Evolutionary conservation across 805 yeast species (phyloP), one percentile per base, ranked within the genome.

Genomic region (Kazachstania viticola): DNA sequence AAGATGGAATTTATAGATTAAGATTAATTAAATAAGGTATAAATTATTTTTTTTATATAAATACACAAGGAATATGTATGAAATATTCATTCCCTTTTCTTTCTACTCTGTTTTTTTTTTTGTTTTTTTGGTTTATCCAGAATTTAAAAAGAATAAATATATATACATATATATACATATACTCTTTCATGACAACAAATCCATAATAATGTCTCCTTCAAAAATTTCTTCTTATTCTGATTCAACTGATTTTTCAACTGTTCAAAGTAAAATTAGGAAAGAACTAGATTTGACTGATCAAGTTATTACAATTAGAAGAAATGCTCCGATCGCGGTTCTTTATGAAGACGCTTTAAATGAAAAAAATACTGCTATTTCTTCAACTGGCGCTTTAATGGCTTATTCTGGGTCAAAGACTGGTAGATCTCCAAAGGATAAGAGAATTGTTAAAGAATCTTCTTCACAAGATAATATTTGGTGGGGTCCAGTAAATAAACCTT

Each of bases 401-500:
- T 87, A 75, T 64, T 84, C 95, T 14, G 98, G 98, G 54, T 66
- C 73, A 45, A 88, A 88, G 66, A 88, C 97, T 34, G 98, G 98
- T 52, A 79, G 98, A 64, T 88, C 96, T 22, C 98, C 98, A 58
- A 82, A 81, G 67, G 98, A 88, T 65, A 88, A 88, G 63, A 81
- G 98, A 66, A 83, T 88, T 58, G 96, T 88, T 41, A 96, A 87
- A 51, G 97, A 91, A 67, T 79, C 73, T 48, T 70, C 91, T 31
- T 84, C 95, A 25, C 62, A 71, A 38, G 71, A 82, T 37, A 67
- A 87, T 53, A 75, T 88, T 48, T 88, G 98, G 98, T 88, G 98
- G 98, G 98, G 98, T 17, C 97, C 97, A 2, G 98, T 88, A 46
- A 88, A 88, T 68, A 84, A 81, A 64, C 82, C 88, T 64, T 87